Evolutionary conservation across 192 early-diverging fungal genomes (phyloP).

Genomic region (Thoreauomyces humboldtii): DNA sequence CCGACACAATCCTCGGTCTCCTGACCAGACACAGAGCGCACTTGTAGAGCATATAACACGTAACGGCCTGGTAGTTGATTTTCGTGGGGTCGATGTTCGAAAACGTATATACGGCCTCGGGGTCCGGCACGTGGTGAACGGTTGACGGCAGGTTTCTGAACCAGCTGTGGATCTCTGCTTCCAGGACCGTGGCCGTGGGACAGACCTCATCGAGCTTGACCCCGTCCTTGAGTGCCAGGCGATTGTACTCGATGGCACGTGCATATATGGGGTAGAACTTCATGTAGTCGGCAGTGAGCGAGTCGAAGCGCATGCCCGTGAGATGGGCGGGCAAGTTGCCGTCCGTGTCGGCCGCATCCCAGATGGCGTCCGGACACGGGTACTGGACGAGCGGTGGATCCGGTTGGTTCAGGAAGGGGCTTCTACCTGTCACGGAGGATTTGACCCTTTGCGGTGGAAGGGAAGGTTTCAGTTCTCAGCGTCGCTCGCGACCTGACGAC

Average conservation of each 20-base stretch:
- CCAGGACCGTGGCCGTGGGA: background rate
- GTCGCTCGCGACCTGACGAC: too few species aligned
- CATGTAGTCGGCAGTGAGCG: background rate
- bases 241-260: conserved; percentile 19
- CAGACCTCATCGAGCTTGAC: background rate
- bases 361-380: conserved; percentile 17
- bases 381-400: background rate
- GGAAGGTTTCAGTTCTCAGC: too few species aligned
- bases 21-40: conserved; percentile 14
- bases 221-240: background rate
- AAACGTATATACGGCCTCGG: background rate
- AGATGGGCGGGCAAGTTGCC: conserved; percentile 16
- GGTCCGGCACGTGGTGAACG: conserved; percentile 8
- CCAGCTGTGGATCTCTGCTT: conserved; percentile 12
- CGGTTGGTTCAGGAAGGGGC: background rate
- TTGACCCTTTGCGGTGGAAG: too few species aligned
- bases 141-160: conserved; percentile 4
- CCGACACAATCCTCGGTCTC: conserved; percentile 20
- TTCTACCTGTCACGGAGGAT: background rate
- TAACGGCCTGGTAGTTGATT: conserved; percentile 6
- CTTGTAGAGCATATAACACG: conserved; percentile 7
- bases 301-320: background rate
- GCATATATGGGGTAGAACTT: conserved; percentile 3
- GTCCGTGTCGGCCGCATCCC: conserved; percentile 8
- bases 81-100: background rate